These are phyloP conservation scores for Vanrija humicola DNA, from an alignment of 1,284 basidiomycete species.

Conservation along the genomic window DNA sequence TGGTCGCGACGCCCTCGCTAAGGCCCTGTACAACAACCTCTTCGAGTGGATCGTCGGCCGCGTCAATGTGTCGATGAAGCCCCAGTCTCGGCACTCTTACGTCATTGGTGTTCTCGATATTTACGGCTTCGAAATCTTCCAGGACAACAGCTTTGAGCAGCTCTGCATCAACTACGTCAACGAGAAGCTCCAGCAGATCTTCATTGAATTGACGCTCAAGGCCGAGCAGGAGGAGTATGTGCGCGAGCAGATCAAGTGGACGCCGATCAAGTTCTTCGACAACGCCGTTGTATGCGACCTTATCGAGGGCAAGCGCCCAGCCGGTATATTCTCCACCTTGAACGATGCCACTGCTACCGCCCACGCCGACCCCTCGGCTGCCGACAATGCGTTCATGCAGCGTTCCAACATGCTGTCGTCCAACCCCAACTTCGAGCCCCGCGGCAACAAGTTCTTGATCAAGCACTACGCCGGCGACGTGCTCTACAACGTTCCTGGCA, in stretches of 20 bases:
- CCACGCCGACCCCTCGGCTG: constrained; percentile 92
- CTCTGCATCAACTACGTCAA: constrained; percentile 99
- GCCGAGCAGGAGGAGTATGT: constrained; percentile 99
- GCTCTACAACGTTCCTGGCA: constrained; percentile 93
- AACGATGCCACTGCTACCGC: constrained; percentile 99
- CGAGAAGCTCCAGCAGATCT: constrained; percentile 98
- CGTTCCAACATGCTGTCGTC: constrained; percentile 73
- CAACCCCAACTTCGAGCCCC: constrained; percentile 88
- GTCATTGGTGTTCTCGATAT: constrained; percentile 97
- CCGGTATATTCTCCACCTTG: constrained; percentile 94
- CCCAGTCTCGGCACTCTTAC: constrained; percentile 68
- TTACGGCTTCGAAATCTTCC: constrained; percentile 93
- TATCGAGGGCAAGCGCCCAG: constrained; percentile 92
- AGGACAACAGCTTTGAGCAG: constrained; percentile 98
- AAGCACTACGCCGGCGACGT: constrained; percentile 98
- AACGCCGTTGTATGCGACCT: constrained; percentile 84
- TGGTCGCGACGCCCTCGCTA: constrained; percentile 86
- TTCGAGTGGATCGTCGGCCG: constrained; percentile 99
- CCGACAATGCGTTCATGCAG: constrained; percentile 96
- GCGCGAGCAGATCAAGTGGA: constrained; percentile 98
- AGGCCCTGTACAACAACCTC: constrained; percentile 97
- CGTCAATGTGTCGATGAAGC: constrained; percentile 94
- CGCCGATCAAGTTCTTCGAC: constrained; percentile 79
- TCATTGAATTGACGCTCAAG: constrained; percentile 97
- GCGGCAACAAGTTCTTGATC: constrained; percentile 83